Percentiles rank a stretch among this genome's conserved stretches.
Evolutionary conservation across 1,284 basidiomycete genomes (phyloP).

Genomic region (Boletus sp.): DNA sequence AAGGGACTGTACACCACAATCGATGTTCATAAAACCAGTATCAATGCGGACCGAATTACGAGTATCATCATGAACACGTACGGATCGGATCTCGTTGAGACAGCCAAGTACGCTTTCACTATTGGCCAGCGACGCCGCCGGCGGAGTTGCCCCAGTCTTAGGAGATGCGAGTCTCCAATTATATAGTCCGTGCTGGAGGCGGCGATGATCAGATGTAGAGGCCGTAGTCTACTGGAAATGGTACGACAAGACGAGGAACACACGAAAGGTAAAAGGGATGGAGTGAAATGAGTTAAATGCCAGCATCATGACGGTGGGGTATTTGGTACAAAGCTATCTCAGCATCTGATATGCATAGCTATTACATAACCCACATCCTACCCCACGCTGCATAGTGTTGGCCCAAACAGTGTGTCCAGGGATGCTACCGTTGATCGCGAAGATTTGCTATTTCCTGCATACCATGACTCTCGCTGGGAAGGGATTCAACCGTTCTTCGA

Average conservation of each 20-base stretch:
- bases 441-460: constrained; percentile 2
- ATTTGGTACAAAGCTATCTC: too few species aligned
- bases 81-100: background rate
- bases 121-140: too few species aligned
- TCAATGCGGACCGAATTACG: background rate
- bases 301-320: too few species aligned
- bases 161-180: background rate
- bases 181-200: background rate
- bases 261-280: too few species aligned
- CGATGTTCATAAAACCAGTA: background rate
- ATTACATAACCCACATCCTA: background rate
- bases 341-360: background rate
- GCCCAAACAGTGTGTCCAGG: background rate
- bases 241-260: too few species aligned
- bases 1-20: background rate
- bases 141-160: background rate
- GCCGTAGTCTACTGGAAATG: background rate
- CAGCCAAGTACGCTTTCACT: too few species aligned
- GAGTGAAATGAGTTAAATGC: background rate
- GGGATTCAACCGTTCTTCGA: background rate
- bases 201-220: background rate
- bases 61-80: background rate
- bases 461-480: constrained; percentile 1
- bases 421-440: background rate
- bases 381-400: too few species aligned